Evolutionary conservation across 1,284 basidiomycete genomes (phyloP), one percentile per base, ranked within the genome.

Genomic region (Mycosarcoma maydis): DNA sequence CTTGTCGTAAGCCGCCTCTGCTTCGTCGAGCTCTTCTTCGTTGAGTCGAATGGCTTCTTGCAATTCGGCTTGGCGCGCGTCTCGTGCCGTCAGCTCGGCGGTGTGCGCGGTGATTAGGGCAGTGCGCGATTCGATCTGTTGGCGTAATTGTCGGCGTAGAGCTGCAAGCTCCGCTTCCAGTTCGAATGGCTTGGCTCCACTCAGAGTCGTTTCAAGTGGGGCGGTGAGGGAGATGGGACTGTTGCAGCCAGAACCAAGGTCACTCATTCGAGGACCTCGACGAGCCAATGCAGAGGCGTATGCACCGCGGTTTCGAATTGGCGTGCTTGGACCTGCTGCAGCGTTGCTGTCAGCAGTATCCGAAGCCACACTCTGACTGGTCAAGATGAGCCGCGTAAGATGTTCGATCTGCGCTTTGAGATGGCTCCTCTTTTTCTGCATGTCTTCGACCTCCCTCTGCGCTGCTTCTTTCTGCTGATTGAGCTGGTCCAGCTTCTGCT

Each of bases 321-420:
- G 57, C 7, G 60, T 66, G 27, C 50, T 51, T 17, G 50, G 56
- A 9, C 52, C 64, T 1, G 52, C 64, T n/a, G 24, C 44, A 3
- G 40, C n/a, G n/a, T n/a, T n/a, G n/a, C n/a, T n/a, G n/a, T n/a
- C 44, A 10, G 23, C 22, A 1, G 33, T 29, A 11, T 69, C 60
- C 4, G 62, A 50, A 3, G 73, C 73, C 0, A 79, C 72, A 30
- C 54, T 68, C 32, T 74, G 64, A 44, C 71, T 72, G 11, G 78
- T 78, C 27, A 81, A 54, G 32, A 80, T 78, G 34, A 81, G 72
- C 2, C 68, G 52, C 4, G 77, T 80, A 3, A 81, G 67, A 30
- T 78, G 79, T 36, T 77, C 72, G 42, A 80, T 76, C 53, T 80
- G 77, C 10, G 36, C 44, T n/a, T 60, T 62, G 26, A 80, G 70